Evolutionary conservation across 495 filamentous ascomycete species (phyloP).

Genomic region (Articulospora tetracladia): DNA sequence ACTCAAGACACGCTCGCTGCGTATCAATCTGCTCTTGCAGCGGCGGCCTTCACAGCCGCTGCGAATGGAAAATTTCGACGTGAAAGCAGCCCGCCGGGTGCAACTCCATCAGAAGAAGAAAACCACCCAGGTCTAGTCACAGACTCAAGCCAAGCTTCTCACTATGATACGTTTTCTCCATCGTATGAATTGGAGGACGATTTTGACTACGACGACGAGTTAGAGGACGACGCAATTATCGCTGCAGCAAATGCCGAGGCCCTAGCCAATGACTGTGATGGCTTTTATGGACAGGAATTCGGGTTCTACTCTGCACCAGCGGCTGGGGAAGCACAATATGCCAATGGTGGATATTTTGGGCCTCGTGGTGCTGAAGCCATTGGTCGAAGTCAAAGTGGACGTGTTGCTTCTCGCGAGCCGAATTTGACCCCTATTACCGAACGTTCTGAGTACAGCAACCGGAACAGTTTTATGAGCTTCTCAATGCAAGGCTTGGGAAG

Average conservation of each 20-base stretch:
- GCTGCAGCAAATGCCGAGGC: conserved; percentile 93
- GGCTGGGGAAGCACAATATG: conserved; percentile 44
- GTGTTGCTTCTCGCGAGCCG: conserved; percentile 74
- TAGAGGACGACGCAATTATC: conserved; percentile 84
- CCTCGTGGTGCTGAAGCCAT: conserved; percentile 59
- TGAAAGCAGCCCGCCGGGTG: conserved; percentile 31
- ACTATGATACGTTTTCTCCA: conserved; percentile 30
- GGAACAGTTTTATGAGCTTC: conserved; percentile 81
- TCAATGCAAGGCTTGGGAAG: conserved; percentile 46
- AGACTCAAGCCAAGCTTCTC: conserved; percentile 31
- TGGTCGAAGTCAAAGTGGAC: conserved; percentile 61
- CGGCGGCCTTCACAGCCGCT: conserved; percentile 71
- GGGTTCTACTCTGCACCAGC: conserved; percentile 85
- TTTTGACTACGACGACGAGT: conserved; percentile 55
- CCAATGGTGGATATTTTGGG: conserved; percentile 90
- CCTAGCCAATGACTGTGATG: conserved; percentile 85
- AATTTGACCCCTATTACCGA: conserved; percentile 96
- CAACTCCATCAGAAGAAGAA: conserved; percentile 29
- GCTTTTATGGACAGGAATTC: conserved; percentile 94
- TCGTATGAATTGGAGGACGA: conserved; percentile 36
- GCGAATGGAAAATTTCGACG: conserved; percentile 64
- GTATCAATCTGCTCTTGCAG: conserved; percentile 77
- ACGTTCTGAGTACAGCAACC: conserved; percentile 89
- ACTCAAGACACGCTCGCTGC: conserved; percentile 60
- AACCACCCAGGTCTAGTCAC: conserved; percentile 26